Conservation (phyloP, 495 filamentous ascomycete species). For the Mytilinidion resinicola region DNA sequence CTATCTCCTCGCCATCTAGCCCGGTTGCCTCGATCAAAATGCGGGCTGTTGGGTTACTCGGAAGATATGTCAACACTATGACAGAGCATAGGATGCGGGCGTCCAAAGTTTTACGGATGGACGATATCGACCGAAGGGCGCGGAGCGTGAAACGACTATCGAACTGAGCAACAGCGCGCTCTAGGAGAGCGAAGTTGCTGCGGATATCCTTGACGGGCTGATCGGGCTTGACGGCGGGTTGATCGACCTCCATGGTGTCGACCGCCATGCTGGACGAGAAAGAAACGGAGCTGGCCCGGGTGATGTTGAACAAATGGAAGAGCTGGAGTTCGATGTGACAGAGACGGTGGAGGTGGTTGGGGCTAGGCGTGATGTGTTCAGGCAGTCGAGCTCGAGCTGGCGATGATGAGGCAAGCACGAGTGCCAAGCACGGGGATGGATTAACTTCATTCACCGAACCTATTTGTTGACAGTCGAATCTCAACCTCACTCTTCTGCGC, state of each 20-base stretch:
- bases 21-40: constrained; percentile 63
- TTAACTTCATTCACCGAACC: background rate
- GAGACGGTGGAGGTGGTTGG: too few relatives aligned
- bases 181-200: constrained; percentile 82
- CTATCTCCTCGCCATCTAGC: constrained; percentile 55
- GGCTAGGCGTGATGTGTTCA: background rate
- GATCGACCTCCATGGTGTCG: constrained; percentile 19
- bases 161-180: constrained; percentile 87
- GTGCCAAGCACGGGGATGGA: too few relatives aligned
- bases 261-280: constrained; percentile 2
- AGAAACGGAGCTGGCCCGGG: background rate
- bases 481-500: background rate
- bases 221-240: constrained; percentile 19
- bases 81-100: constrained; percentile 38
- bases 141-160: constrained; percentile 91
- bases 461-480: background rate
- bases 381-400: constrained; percentile 20
- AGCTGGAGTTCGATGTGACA: too few relatives aligned
- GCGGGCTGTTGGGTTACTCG: constrained; percentile 58
- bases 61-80: constrained; percentile 70
- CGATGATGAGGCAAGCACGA: too few relatives aligned
- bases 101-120: constrained; percentile 83
- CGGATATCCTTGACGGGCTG: constrained; percentile 67
- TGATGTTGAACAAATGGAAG: background rate
- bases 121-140: constrained; percentile 89